Base-by-base conservation (phyloP, 1,284 basidiomycete genomes). In the Cystobasidium pallidum region DNA sequence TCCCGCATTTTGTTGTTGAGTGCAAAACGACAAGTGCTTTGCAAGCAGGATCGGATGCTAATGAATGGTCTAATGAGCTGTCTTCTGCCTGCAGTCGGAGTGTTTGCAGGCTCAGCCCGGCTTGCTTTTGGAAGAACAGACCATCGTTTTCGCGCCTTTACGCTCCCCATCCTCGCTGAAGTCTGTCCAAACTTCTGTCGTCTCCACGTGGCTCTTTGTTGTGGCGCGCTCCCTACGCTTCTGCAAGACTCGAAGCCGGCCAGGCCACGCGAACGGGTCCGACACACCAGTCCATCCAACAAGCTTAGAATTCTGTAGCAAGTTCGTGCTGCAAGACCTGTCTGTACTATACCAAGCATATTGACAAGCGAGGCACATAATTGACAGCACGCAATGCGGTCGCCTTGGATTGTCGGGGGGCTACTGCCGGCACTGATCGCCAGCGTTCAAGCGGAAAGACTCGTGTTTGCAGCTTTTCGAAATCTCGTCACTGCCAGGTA, bases 401-500 rank as follows among this genome's bases (percentile, higher is more conserved):
- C 32, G 24, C 13, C 6, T 2, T 21, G 15, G 39, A 24, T 15
- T 45, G 21, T 43, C 13, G 36, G 13, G 17, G 58, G 36, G n/a
- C 8, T 61, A 17, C n/a, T 47, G 43, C 39, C 32, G 36, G 43
- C 58, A 24, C 19, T 61, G 36, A 61, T 61, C 57, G 57, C 57
- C 4, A 39, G 24, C 21, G 57, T 34, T 24, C 57, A 59, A 11
- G 58, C 58, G 19, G 58, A 61, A 43, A 61, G 58, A 43, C 36
- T 61, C 15, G 58, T 61, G 39, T 61, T 61, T 47, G 15, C 58
- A 24, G 58, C 58, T 19, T 61, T 61, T 24, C 30, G 58, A 47
- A 61, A 61, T 47, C 58, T 61, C 11, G 58, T 61, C n/a, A 61
- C 58, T 3, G 39, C 58, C 19, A 61, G 58, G 58, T 61, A 47